A percentile compares a stretch with the other conserved stretches of the same genome.
Conservation (phyloP, 2,329 filamentous ascomycete species). For the Scytalidium lignicola region DNA sequence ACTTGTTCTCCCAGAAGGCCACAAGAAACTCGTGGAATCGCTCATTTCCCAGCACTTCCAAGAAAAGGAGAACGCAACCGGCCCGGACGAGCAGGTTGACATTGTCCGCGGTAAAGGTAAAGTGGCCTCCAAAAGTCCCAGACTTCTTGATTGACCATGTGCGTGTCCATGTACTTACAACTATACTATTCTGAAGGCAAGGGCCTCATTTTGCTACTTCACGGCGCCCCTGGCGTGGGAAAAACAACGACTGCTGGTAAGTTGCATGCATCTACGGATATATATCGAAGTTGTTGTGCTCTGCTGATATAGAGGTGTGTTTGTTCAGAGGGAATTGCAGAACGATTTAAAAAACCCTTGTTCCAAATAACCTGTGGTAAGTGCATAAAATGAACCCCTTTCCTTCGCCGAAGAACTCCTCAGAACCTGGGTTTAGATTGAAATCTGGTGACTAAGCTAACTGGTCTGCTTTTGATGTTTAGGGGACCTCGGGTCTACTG, state of each 20-base stretch:
- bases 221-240: slow-evolving; percentile 42
- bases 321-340: background rate
- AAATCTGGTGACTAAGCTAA: no score
- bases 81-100: slow-evolving; percentile 8
- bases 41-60: slow-evolving; percentile 6
- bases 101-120: slow-evolving; percentile 21
- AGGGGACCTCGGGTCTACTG: slow-evolving; percentile 64
- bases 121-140: no score
- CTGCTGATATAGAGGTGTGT: no score
- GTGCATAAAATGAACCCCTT: no score
- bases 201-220: slow-evolving; percentile 42
- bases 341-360: background rate
- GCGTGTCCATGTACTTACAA: no score
- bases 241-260: slow-evolving; percentile 39
- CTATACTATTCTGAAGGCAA: slow-evolving; percentile 26
- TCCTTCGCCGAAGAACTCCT: no score
- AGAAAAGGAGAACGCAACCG: slow-evolving; percentile 1
- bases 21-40: slow-evolving; percentile 5
- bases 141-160: no score
- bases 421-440: no score
- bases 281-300: no score
- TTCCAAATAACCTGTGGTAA: no score
- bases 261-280: background rate
- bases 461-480: slow-evolving; percentile 3
- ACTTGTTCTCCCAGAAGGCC: background rate